These are phyloP conservation scores for Coemansia sp. DNA, from an alignment of 192 early-diverging fungal species.

Conservation along the genomic window DNA sequence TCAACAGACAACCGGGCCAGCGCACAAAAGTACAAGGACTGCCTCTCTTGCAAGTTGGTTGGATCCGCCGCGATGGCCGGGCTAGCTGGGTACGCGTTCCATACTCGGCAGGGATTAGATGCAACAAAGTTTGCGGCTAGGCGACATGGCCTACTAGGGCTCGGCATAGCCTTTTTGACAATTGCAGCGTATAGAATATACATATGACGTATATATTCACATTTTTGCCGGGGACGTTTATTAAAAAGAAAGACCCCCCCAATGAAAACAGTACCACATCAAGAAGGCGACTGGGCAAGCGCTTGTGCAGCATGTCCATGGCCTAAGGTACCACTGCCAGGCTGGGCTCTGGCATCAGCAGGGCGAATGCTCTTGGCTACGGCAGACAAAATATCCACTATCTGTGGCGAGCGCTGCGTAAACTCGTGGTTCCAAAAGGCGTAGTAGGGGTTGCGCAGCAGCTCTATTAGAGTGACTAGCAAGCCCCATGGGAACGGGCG, in stretches of 20 bases:
- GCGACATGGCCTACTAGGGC: constrained; percentile 34
- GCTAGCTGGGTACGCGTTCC: constrained; percentile 24
- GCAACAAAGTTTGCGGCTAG: constrained; percentile 21
- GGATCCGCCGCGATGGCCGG: constrained; percentile 36
- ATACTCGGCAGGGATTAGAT: constrained; percentile 24
- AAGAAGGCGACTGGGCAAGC: background rate
- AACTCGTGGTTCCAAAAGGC: constrained; percentile 72
- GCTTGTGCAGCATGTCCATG: constrained; percentile 15
- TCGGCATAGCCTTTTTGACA: constrained; percentile 21
- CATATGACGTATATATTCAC: background rate
- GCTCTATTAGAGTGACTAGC: constrained; percentile 94
- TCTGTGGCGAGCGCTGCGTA: constrained; percentile 50
- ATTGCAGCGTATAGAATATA: constrained; percentile 12
- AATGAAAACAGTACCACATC: background rate
- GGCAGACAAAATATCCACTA: constrained; percentile 51
- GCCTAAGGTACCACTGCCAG: background rate
- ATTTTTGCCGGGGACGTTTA: background rate
- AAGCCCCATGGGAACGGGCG: constrained; percentile 97
- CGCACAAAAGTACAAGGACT: constrained; percentile 29
- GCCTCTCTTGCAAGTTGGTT: constrained; percentile 40
- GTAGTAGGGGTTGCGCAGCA: constrained; percentile 87
- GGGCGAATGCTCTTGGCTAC: constrained; percentile 54
- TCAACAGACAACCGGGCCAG: background rate
- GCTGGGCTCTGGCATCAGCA: constrained; percentile 13
- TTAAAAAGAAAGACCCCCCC: background rate